Conservation (phyloP, 2,329 filamentous ascomycete genomes). For the Nemania serpens region DNA sequence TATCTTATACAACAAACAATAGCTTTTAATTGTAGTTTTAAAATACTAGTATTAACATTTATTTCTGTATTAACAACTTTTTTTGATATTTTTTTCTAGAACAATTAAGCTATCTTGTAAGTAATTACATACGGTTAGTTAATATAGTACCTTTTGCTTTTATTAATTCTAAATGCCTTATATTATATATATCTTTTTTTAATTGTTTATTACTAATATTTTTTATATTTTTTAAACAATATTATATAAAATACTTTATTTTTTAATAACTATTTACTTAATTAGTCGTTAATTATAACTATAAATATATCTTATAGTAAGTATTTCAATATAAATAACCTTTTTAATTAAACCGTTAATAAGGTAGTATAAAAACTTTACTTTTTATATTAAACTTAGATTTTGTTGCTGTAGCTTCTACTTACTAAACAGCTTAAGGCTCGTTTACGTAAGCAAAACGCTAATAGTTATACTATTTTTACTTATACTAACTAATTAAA, state of each 20-base stretch:
- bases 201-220: background rate
- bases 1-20: background rate
- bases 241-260: background rate
- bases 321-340: background rate
- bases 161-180: background rate
- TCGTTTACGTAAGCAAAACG: slow-evolving; percentile 4
- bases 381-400: background rate
- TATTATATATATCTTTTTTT: no score
- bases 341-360: slow-evolving; percentile 1
- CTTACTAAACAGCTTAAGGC: background rate
- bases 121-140: background rate
- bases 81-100: no score
- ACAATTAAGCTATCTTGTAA: no score
- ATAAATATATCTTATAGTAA: background rate
- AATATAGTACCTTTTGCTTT: background rate
- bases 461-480: slow-evolving; percentile 3
- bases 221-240: background rate
- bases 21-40: background rate
- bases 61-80: no score
- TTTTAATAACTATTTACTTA: background rate
- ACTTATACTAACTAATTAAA: slow-evolving; percentile 2
- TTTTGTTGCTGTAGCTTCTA: background rate
- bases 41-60: background rate
- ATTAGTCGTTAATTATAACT: background rate
- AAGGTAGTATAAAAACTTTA: slow-evolving; percentile 7